A percentile compares a stretch with the other conserved stretches of the same genome.
phyloP scores from a whole-genome alignment of 2,329 filamentous ascomycete species.

The Fusarium miscanthi region DNA sequence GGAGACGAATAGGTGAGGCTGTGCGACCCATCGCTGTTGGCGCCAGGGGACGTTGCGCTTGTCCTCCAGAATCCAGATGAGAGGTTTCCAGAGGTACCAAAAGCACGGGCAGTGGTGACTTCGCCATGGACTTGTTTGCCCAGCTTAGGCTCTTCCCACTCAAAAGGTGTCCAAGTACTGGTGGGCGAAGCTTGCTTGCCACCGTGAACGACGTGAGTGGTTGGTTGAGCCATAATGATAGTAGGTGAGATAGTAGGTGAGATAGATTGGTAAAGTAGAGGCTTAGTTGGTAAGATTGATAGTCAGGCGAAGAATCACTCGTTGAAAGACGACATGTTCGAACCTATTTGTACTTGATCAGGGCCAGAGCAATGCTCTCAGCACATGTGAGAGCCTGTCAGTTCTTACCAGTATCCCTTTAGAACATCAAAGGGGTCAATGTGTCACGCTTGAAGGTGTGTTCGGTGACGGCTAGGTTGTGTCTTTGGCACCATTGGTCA shows the following conservation, averaged over 20 bases:
- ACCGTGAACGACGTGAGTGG: slow-evolving; percentile 3
- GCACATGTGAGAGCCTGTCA: fast-evolving
- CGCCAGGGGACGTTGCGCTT: not conserved
- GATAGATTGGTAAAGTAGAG: not conserved
- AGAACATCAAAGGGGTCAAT: not conserved
- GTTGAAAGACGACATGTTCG: fast-evolving
- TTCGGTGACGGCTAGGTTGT: fast-evolving
- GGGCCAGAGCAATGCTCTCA: not conserved
- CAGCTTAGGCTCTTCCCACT: slow-evolving; percentile 9
- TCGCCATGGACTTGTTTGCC: slow-evolving; percentile 11
- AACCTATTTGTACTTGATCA: not conserved
- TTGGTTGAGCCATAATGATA: not conserved
- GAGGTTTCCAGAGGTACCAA: not conserved
- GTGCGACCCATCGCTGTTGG: not conserved
- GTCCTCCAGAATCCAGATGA: slow-evolving; percentile 9
- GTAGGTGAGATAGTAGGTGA: too few relatives aligned
- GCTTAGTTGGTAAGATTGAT: fast-evolving
- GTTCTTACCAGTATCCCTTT: not conserved
- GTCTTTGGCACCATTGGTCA: not conserved
- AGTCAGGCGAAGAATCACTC: fast-evolving
- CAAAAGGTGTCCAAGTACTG: not conserved
- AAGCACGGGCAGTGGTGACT: not conserved
- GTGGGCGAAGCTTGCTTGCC: not conserved
- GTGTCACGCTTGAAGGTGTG: not conserved
- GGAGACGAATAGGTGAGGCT: slow-evolving; percentile 1